Evolutionary conservation across 2,329 filamentous ascomycete genomes (phyloP), one percentile per base, ranked within the genome.

Genomic region (Bipolaris victoriae): DNA sequence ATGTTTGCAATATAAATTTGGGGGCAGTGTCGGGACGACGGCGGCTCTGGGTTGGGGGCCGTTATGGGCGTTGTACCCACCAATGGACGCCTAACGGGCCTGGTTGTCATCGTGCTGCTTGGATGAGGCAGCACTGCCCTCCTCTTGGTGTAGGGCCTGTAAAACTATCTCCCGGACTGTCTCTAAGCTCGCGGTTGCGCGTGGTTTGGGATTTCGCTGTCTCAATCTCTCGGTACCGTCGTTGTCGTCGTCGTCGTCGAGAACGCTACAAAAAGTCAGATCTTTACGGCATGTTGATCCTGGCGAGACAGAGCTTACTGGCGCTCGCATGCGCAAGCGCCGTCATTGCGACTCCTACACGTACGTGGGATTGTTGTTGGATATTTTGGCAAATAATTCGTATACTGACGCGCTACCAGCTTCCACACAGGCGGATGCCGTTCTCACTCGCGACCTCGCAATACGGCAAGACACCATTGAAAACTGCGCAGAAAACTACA

Each of bases 291-390:
- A 62, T 59, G 55, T 43, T 61, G 46, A 24, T 43, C 13, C 39
- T 56, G 9, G 54, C 48, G 29, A 50, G 46, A 41, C 22, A 37
- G 13, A 59, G 61, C 61, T 48, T 69, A 26, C 4, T 68, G 49
- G 65, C 63, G 51, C 54, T 72, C 13, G 37, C 65, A 15, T 69
- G 65, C 59, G 62, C 63, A 43, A 62, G 57, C 39, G 57, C 60
- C 51, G 64, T 61, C 37, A 36, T 71, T 49, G 69, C 68, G 48
- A 70, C 67, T 37, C 63, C 63, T 51, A 68, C 71, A 54, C 58
- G 70, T 66, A 56, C 33, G 53, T 51, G 22, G 31, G 16, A 16
- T 45, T 51, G 31, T 18, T 29, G 18, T 11, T n/a, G 35, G 3
- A 40, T 43, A n/a, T 40, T 13, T 41, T 26, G 16, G 16, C 33